Evolutionary conservation across 306 rosid species (phyloP), one percentile per base, ranked within the genome.

Genomic region (Lablab purpureus): DNA sequence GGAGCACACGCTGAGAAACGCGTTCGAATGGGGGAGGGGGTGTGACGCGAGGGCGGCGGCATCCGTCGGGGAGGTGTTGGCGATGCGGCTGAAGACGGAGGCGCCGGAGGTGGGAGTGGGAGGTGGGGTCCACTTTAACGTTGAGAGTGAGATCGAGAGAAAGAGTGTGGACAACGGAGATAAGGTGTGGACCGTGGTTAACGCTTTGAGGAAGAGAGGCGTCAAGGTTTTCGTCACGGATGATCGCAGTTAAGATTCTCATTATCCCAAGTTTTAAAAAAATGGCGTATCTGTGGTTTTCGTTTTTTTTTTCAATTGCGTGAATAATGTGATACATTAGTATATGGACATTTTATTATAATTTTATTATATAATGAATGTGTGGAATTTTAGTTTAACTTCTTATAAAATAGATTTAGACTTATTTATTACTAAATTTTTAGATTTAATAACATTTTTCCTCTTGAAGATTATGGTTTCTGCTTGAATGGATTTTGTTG

Each of bases 11-110:
- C 65, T 84, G 15, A 70, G n/a, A 27, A 71, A 76, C 41, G 85
- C 82, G 51, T 87, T 87, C 10, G 83, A 74, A 1, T 74, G 83
- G 84, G 85, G 88, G 30, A 82, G 64, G 46, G 22, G 30, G 5
- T 81, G 84, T 4, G 67, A 80, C 55, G 56, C 43, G 23, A 83
- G 63, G 62, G 81, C 83, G 43, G 83, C 85, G 40, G 84, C 56
- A 14, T 64, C 54, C 7, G 21, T 86, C 10, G 84, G 87, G 18
- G 89, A 83, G 72, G 89, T 86, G 22, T 25, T 86, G n/a, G 87
- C 87, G 17, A 83, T 86, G 87, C 75, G 89, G 79, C 81, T 86
- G 83, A 86, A 66, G 83, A 73, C 76, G 75, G 87, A 83, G 85
- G 87, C 72, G 71, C 72, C 83, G 52, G 73, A 12, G 59, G 60